A percentile compares a stretch with the other conserved stretches of the same genome.
Conservation (phyloP, 2,329 filamentous ascomycete genomes). For the Elsinoe perseae region DNA sequence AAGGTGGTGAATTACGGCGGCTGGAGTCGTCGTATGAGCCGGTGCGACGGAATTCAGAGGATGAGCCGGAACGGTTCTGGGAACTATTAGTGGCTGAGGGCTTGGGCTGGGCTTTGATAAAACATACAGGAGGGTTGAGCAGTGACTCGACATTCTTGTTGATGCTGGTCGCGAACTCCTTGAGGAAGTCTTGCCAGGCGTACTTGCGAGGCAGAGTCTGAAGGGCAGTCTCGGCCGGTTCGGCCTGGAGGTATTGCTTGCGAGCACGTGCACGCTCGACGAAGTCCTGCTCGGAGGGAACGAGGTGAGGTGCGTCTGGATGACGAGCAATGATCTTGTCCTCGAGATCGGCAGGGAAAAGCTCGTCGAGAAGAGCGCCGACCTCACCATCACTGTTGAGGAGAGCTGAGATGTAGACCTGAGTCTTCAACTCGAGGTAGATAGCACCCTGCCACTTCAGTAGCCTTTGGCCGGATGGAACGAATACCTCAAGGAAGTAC, state of each 20-base stretch:
- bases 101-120: not conserved
- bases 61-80: conserved; percentile 4
- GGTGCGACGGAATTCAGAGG: not conserved
- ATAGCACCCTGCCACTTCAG: conserved; percentile 54
- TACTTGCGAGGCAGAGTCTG: conserved; percentile 51
- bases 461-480: conserved; percentile 50
- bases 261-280: conserved; percentile 47
- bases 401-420: conserved; percentile 57
- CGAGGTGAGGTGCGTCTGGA: conserved; percentile 45
- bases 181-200: conserved; percentile 56
- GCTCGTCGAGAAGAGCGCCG: conserved; percentile 50
- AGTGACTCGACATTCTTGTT: conserved; percentile 48
- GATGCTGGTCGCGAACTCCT: conserved; percentile 51
- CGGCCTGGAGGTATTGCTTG: conserved; percentile 49
- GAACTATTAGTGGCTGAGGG: not conserved
- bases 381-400: conserved; percentile 48
- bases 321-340: conserved; percentile 47
- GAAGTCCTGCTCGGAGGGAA: conserved; percentile 54
- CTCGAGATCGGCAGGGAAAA: conserved; percentile 53
- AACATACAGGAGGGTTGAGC: conserved; percentile 27
- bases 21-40: conserved; percentile 4
- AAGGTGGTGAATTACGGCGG: not conserved
- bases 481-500: conserved; percentile 56
- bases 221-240: conserved; percentile 36
- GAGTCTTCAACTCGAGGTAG: conserved; percentile 58